These are phyloP conservation scores for Micractinium sp. DNA, from an alignment of 139 green algal genomes.

Conservation along the genomic window DNA sequence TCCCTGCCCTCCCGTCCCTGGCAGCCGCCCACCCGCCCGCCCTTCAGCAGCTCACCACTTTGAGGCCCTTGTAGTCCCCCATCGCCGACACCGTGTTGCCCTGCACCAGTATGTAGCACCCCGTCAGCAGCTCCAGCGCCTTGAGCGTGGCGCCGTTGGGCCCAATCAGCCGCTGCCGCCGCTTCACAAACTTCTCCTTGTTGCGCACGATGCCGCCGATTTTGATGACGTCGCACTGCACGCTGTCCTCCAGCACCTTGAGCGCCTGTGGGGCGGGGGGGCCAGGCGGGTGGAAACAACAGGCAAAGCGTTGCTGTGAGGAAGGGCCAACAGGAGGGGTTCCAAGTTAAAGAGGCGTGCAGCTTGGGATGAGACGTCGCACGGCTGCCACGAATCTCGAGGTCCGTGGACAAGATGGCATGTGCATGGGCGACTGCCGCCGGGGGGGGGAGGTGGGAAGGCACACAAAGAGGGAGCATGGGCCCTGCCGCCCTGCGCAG, in stretches of 20 bases:
- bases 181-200: slow-evolving; percentile 98
- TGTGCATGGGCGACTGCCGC: too few relatives aligned
- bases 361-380: too few relatives aligned
- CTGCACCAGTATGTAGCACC: slow-evolving; percentile 97
- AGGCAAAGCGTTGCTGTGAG: neutral
- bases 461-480: too few relatives aligned
- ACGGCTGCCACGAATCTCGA: too few relatives aligned
- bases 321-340: neutral
- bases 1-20: too few relatives aligned
- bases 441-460: too few relatives aligned
- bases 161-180: slow-evolving; percentile 93
- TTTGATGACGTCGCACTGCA: slow-evolving; percentile 99
- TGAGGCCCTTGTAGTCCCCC: slow-evolving; percentile 94
- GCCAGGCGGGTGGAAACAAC: neutral
- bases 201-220: slow-evolving; percentile 94
- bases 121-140: slow-evolving; percentile 97
- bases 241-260: slow-evolving; percentile 93
- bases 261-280: slow-evolving; percentile 71
- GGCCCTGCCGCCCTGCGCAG: too few relatives aligned
- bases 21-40: neutral
- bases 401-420: too few relatives aligned
- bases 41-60: slow-evolving; percentile 68
- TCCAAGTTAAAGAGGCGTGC: too few relatives aligned
- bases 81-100: slow-evolving; percentile 98
- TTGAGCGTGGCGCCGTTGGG: slow-evolving; percentile 98